These are phyloP conservation scores for Pythium aristosporum DNA, from an alignment of 352 stramenopile genomes.

Conservation along the genomic window DNA sequence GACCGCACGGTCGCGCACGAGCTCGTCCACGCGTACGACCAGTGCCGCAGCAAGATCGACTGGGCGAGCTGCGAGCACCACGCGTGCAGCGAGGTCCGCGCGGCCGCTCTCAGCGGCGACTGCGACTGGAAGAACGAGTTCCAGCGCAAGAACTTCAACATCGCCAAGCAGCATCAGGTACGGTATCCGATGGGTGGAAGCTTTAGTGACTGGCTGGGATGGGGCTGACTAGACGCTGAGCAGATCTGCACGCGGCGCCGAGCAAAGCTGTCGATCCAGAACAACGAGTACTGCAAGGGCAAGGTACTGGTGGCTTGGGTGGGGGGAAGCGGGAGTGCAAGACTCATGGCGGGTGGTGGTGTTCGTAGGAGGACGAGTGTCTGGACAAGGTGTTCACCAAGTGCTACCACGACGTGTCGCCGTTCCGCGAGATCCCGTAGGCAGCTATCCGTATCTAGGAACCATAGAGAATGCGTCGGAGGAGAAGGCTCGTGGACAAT, in stretches of 20 bases:
- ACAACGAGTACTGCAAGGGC: slow-evolving; percentile 57
- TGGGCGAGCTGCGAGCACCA: slow-evolving; percentile 92
- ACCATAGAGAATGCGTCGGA: background rate
- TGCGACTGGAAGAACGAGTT: slow-evolving; percentile 93
- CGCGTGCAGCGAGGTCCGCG: slow-evolving; percentile 90
- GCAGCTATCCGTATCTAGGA: background rate
- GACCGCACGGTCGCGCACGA: slow-evolving; percentile 92
- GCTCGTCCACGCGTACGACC: slow-evolving; percentile 93
- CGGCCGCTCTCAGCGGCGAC: slow-evolving; percentile 82
- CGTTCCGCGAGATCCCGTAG: slow-evolving; percentile 83
- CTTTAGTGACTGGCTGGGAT: no score
- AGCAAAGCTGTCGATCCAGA: slow-evolving; percentile 69
- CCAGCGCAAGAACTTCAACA: slow-evolving; percentile 89
- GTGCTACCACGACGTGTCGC: slow-evolving; percentile 84
- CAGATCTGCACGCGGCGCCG: slow-evolving; percentile 88
- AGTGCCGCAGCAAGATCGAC: slow-evolving; percentile 92
- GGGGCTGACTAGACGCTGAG: background rate
- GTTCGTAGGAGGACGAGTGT: slow-evolving; percentile 71
- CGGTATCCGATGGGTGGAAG: background rate
- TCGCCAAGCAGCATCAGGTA: slow-evolving; percentile 88
- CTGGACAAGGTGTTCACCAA: slow-evolving; percentile 83
- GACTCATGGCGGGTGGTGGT: background rate
- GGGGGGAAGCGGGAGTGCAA: background rate
- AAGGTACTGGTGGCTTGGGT: slow-evolving; percentile 35
- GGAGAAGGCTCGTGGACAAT: background rate